Evolutionary conservation across 2,329 filamentous ascomycete genomes (phyloP).

Genomic region (Colletotrichum cuscutae): DNA sequence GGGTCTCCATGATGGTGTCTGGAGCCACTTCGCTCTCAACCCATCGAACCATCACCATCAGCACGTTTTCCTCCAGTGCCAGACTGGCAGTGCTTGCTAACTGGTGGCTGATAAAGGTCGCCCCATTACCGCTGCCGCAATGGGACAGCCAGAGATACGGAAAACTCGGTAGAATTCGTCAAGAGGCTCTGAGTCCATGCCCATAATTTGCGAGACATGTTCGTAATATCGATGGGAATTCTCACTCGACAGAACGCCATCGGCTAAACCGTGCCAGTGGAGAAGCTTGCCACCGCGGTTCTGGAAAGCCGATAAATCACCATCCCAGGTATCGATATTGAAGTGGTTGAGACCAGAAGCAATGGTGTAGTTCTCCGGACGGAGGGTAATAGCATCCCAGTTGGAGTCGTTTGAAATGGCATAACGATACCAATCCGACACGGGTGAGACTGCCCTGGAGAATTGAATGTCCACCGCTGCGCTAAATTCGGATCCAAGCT

Average conservation of each 20-base stretch:
- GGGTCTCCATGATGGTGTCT: slow-evolving; percentile 47
- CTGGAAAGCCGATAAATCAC: slow-evolving; percentile 51
- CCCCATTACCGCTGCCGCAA: slow-evolving; percentile 58
- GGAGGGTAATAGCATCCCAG: slow-evolving; percentile 48
- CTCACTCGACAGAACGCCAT: slow-evolving; percentile 53
- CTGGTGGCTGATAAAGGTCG: slow-evolving; percentile 43
- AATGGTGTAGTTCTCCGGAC: slow-evolving; percentile 45
- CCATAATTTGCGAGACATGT: slow-evolving; percentile 56
- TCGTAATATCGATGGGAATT: slow-evolving; percentile 60
- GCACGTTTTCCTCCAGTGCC: slow-evolving; percentile 52
- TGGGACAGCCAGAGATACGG: slow-evolving; percentile 61
- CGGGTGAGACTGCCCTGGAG: slow-evolving; percentile 38
- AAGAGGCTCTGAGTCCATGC: slow-evolving; percentile 42
- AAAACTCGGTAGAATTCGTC: slow-evolving; percentile 62
- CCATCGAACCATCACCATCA: slow-evolving; percentile 58
- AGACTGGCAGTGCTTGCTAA: slow-evolving; percentile 37
- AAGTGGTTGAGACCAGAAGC: slow-evolving; percentile 48
- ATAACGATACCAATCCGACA: slow-evolving; percentile 48
- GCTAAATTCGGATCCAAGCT: slow-evolving; percentile 62
- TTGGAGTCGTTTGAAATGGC: slow-evolving; percentile 51
- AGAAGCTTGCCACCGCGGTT: slow-evolving; percentile 54
- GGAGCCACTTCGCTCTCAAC: slow-evolving; percentile 54
- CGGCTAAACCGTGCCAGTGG: slow-evolving; percentile 57
- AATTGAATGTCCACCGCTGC: slow-evolving; percentile 49
- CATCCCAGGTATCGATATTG: slow-evolving; percentile 49